Conservation (phyloP, 2,329 filamentous ascomycete genomes). For the Aspergillus tubingensis region DNA sequence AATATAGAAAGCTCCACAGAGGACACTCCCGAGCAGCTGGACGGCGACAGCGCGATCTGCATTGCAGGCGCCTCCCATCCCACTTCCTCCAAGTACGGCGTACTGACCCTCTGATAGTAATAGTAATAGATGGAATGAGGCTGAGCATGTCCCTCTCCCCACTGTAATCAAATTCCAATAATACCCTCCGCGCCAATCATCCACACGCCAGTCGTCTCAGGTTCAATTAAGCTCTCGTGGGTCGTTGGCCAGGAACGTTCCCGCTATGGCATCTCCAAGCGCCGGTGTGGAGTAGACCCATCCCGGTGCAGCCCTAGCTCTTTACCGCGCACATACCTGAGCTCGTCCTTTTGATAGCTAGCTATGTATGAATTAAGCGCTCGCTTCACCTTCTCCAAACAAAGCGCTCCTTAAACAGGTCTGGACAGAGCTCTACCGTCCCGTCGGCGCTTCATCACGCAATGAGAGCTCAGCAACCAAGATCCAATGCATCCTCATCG, state of each 20-base stretch:
- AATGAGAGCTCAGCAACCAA: neutral
- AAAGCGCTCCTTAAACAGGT: neutral
- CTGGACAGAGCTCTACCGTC: neutral
- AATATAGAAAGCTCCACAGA: neutral
- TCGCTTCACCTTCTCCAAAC: neutral
- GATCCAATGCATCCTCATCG: neutral
- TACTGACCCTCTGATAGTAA: neutral
- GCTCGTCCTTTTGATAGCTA: neutral
- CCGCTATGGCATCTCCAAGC: constrained; percentile 24
- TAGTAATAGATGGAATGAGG: neutral
- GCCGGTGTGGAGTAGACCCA: constrained; percentile 26
- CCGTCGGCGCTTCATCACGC: neutral
- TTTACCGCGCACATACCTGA: neutral
- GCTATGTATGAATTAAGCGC: neutral
- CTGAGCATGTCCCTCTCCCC: neutral
- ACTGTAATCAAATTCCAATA: neutral
- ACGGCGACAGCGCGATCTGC: neutral
- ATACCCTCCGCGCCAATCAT: constrained; percentile 1
- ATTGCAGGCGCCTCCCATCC: constrained; percentile 2
- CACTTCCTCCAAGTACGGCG: neutral
- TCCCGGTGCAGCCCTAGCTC: neutral
- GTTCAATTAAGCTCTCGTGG: constrained; percentile 23
- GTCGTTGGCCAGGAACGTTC: constrained; percentile 29
- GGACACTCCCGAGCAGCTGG: neutral
- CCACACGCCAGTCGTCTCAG: constrained; percentile 17